Base-by-base conservation (phyloP, 139 green algal species). In the Limnomonas spitsbergensis region DNA sequence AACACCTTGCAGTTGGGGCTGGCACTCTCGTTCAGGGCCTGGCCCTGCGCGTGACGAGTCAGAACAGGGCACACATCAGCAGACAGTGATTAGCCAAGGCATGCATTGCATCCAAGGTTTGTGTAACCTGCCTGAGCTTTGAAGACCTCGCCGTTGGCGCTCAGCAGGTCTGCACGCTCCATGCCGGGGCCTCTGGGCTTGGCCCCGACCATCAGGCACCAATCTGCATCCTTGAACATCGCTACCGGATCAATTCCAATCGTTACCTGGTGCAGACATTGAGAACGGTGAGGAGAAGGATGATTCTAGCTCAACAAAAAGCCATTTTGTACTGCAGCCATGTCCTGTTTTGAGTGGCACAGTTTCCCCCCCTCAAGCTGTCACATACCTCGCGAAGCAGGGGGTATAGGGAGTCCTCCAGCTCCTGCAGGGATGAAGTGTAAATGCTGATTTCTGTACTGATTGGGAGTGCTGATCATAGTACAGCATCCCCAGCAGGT, bases 351-450 rank as follows among this genome's bases (percentile, higher is more conserved):
- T 29, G 47, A 61, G 20, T 61, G 47, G 14, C 20, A n/a, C 20
- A 61, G 20, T 61, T 61, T 14, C 14, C 47, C 14, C 14, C 14
- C 47, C 14, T 29, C 47, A 61, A 29, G 47, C 14, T 61, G 20
- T 61, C n/a, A 37, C 71, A 67, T 38, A 94, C 89, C 84, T 93
- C 86, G 4, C 90, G 84, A 56, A 98, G 86, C 53, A 98, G 87
- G 0, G 94, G 94, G 88, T 95, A 98, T n/a, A 97, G 82, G 69
- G 85, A 94, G 87, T 98, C 94, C 83, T 98, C 94, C 32, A 98
- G 85, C 91, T 98, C 94, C 47, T 61, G 47, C 20, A 14, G 20
- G 20, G 14, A 61, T 61, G 14, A 61, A 61, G 14, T 61, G 14
- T 61, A 14, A 61, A 29, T 61, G 47, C 14, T 61, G 20, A 61